Base-by-base conservation (phyloP, 2,329 filamentous ascomycete genomes). In the Fusarium sterilihyphosum region DNA sequence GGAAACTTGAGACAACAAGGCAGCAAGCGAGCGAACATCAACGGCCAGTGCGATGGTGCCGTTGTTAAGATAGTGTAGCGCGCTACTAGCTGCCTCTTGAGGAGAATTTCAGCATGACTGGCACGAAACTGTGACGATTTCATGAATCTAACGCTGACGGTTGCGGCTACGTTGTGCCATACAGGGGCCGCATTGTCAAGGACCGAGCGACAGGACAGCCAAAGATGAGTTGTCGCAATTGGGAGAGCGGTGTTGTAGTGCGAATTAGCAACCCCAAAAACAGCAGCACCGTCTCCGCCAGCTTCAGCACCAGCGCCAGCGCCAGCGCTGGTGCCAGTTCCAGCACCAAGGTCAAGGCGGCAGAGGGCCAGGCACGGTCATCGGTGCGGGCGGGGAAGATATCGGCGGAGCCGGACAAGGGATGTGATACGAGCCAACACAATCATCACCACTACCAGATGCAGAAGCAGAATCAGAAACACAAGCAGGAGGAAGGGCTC, bases 211-310 rank as follows among this genome's bases (percentile, higher is more conserved):
- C 90, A 6, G 92, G 92, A 70, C 83, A 89, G 70, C 89, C 91
- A 18, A 97, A 94, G 81, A 86, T 98, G 72, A 95, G 89, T 71
- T 95, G 93, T 82, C 91, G 93, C 62, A 99, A 98, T 81, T 98
- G 96, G 95, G 96, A 98, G 83, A 98, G 95, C 79, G 96, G 96
- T 41, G 93, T 99, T 3, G 77, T 98, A 31, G 81, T 98, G 46
- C 91, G 92, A 16, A 85, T 93, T 31, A 77, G 78, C 65, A 64
- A 47, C 59, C 46, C 56, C 64, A 72, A 65, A 54, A 73, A 47
- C 70, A 73, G 70, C 54, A 73, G 57, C 69, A 68, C 56, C 40
- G 40, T 58, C 66, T 54, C 60, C 31, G 61, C 59, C 61, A 71
- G 24, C 54, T 73, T 52, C 56, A 74, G 60, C 65, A 59, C 47